Evolutionary conservation across 2,329 filamentous ascomycete genomes (phyloP).

Genomic region (Kalaharituber pfeilii): DNA sequence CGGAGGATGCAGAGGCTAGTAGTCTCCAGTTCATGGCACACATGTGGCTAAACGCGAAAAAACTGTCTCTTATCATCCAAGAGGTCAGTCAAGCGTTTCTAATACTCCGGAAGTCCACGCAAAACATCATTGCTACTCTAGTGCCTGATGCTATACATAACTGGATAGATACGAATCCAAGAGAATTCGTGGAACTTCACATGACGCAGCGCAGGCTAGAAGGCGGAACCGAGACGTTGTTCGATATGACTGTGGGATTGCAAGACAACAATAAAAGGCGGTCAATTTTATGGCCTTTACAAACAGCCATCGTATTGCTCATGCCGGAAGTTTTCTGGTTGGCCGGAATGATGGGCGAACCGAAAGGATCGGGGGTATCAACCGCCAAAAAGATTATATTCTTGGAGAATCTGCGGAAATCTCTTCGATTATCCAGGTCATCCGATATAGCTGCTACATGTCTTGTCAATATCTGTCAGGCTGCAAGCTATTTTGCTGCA

Average conservation of each 20-base stretch:
- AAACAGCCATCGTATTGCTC: constrained; percentile 44
- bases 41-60: constrained; percentile 46
- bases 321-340: constrained; percentile 54
- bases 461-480: constrained; percentile 44
- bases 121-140: constrained; percentile 45
- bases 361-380: constrained; percentile 42
- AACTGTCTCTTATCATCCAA: constrained; percentile 44
- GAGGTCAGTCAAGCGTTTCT: constrained; percentile 51
- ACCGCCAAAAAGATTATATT: constrained; percentile 51
- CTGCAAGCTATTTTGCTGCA: constrained; percentile 44
- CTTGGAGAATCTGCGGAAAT: constrained; percentile 45
- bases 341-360: constrained; percentile 47
- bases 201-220: constrained; percentile 44
- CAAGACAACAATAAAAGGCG: constrained; percentile 41
- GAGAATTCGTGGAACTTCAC: constrained; percentile 48
- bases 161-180: constrained; percentile 48
- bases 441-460: constrained; percentile 47
- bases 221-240: constrained; percentile 47
- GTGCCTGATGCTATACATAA: constrained; percentile 45
- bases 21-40: constrained; percentile 42
- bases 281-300: constrained; percentile 42
- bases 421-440: constrained; percentile 42
- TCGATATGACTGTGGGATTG: constrained; percentile 49
- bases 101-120: constrained; percentile 46
- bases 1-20: constrained; percentile 20